Base-by-base conservation (phyloP, 805 yeast genomes). In the Lipomyces spencermartinsiae region DNA sequence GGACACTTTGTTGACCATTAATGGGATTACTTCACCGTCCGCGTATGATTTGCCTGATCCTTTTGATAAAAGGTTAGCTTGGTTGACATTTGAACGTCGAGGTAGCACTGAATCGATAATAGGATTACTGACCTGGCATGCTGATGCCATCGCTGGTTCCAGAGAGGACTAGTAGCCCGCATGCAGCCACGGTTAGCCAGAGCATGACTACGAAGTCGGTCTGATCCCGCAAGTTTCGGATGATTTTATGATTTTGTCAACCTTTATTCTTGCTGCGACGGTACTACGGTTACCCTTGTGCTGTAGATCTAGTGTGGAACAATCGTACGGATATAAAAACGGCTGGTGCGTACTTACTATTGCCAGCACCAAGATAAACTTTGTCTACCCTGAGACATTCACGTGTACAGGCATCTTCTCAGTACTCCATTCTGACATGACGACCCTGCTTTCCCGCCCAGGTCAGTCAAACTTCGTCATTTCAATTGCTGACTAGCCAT, bases 1-100 rank as follows among this genome's bases (percentile, higher is more conserved):
- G 71, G 90, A 92, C 1, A 90, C 88, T 72, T 91, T 89, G 78
- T 92, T 92, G 33, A 91, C 93, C 31, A 87, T 77, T 16, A 92
- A 78, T 25, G 89, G 89, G 2, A 92, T 92, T 43, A 78, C 79
- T 34, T 92, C 91, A 0, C 90, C 91, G 10, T 75, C 74, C 33
- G 74, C 71, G 71, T 81, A 84, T 8, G 80, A 64, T 46, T 69
- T 58, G 12, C 57, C 46, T 4, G 71, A 29, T 9, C 39, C 58
- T 12, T 57, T 54, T 62, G n/a, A 31, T 16, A 25, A 9, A 53
- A 53, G n/a, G 8, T 43, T 43, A 43, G 49, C 8, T 16, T n/a
- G 16, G 16, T 16, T 8, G 25, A 6, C 16, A 5, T 16, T 43
- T 43, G 16, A 16, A 37, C 16, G 19, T 43, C 49, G 49, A 6